Base-by-base conservation (phyloP, 495 filamentous ascomycete genomes). In the Baudoinia panamericana region DNA sequence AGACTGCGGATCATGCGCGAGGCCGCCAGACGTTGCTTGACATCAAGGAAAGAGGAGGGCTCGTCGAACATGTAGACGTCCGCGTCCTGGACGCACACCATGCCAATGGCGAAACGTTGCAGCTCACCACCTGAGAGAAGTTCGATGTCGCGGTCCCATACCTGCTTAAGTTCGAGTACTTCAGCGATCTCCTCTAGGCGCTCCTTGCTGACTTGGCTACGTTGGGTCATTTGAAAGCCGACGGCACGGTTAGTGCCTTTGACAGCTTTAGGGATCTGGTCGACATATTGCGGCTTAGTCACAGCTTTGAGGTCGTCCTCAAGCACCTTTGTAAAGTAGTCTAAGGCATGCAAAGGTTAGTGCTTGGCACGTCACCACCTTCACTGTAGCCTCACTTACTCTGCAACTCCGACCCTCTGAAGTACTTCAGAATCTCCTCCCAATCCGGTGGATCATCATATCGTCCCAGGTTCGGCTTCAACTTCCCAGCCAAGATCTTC, bases 41-140 rank as follows among this genome's bases (percentile, higher is more conserved):
- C 87, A 78, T 97, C 92, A 22, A 97, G 76, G 55, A 93, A 97
- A 8, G 90, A 96, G 11, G 87, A 95, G 17, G 92, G 92, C 67
- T 97, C 90, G 59, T 97, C 90, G 53, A 97, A 97, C 92, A 96
- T 96, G 69, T 97, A 94, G 19, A 95, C 86, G 64, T 96, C 90
- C 26, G 87, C 88, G 51, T 93, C 76, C 58, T 94, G 88, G 17
- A 97, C 88, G 56, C 92, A 96, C 27, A 90, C 83, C 33, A 86
- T 76, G 52, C 80, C 90, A 49, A 97, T 93, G 50, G 90, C 92
- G 54, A 97, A 97, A 57, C 90, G 79, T 62, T 97, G 87, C 56
- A 97, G 74, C 60, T 97, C 90, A 70, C 90, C 90, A 66, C 90
- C 90, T 49, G 92, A 96, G 22, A 97, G 78, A 20, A 78, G 72